phyloP scores from a whole-genome alignment of 1,284 basidiomycete genomes.

The Leccinum pallidistipes region DNA sequence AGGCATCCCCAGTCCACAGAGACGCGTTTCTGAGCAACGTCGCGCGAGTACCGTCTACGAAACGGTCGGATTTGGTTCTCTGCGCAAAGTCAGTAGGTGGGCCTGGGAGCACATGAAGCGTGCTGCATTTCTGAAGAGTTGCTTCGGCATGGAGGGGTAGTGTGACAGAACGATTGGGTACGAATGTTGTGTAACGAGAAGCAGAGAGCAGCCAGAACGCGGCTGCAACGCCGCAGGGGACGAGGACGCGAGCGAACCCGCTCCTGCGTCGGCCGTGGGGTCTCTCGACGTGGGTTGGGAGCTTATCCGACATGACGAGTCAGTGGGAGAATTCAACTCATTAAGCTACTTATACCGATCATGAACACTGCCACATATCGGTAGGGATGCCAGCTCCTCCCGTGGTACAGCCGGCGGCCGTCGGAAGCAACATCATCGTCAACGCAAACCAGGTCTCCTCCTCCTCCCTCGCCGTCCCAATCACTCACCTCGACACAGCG shows the following conservation, averaged over 20 bases:
- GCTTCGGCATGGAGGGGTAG: slow-evolving; percentile 29
- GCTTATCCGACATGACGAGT: slow-evolving; percentile 29
- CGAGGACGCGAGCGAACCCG: slow-evolving; percentile 15
- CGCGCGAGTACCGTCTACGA: slow-evolving; percentile 51
- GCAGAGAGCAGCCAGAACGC: slow-evolving; percentile 24
- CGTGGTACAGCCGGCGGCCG: slow-evolving; percentile 65
- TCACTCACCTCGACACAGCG: slow-evolving; percentile 47
- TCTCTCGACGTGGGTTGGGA: slow-evolving; percentile 23
- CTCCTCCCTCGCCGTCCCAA: not conserved
- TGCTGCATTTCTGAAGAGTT: slow-evolving; percentile 29
- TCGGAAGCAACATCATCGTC: slow-evolving; percentile 77
- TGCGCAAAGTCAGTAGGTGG: slow-evolving; percentile 38
- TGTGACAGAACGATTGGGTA: slow-evolving; percentile 9
- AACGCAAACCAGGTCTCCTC: slow-evolving; percentile 37
- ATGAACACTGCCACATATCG: slow-evolving; percentile 26
- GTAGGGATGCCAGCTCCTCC: slow-evolving; percentile 34
- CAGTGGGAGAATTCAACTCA: not conserved
- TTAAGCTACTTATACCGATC: not conserved
- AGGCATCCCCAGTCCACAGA: slow-evolving; percentile 66
- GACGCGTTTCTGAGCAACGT: slow-evolving; percentile 66
- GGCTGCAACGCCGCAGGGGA: slow-evolving; percentile 18
- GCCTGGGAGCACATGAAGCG: slow-evolving; percentile 31
- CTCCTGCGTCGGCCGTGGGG: slow-evolving; percentile 8
- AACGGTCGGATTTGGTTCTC: slow-evolving; percentile 59
- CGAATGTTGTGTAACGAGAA: slow-evolving; percentile 11